Evolutionary conservation across 192 early-diverging fungal species (phyloP), one percentile per base, ranked within the genome.

Genomic region (Mortierella claussenii): DNA sequence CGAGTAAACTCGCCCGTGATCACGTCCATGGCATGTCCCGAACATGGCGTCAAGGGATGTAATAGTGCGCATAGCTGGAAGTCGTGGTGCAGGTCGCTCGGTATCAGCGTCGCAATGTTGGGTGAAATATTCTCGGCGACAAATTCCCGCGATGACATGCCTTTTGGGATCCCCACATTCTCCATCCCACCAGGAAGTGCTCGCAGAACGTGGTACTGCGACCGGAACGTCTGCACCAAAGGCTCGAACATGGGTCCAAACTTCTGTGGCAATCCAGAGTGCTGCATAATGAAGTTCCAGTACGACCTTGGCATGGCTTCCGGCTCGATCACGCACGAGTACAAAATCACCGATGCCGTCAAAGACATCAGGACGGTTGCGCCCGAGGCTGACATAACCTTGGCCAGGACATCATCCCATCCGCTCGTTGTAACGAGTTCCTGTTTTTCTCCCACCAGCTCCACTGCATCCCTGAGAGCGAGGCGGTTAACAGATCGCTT

Each of bases 11-110:
- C 76, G 33, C 75, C 69, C 4, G 81, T 52, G 27, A 87, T 58
- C 7, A 83, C 69, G 10, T 61, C 67, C 12, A 85, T 33, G 13
- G 79, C 66, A 30, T 80, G 83, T 18, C 55, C 52, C 2, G 62
- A 17, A 57, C 90, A 92, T 54, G 75, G 79, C 11, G 83, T 81
- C 32, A 85, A 53, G 23, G 90, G 89, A 50, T 92, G 90, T 53
- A 86, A 78, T 46, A 90, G 26, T 1, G 86, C 88, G 40, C 90
- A 92, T 27, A 83, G 62, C 17, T 85, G 79, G 48, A 62, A 82
- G 61, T 85, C 67, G 54, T 90, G 89, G 11, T 80, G 81, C 17
- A 90, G 48, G 3, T 55, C 45, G 4, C 60, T 58, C 11, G 74
- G 79, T 4, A 86, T 68, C 7, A 84, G 61, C 2, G 67, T 76